Base-by-base conservation (phyloP, 78 protist genomes). In the Carpediemonas membranifera region DNA sequence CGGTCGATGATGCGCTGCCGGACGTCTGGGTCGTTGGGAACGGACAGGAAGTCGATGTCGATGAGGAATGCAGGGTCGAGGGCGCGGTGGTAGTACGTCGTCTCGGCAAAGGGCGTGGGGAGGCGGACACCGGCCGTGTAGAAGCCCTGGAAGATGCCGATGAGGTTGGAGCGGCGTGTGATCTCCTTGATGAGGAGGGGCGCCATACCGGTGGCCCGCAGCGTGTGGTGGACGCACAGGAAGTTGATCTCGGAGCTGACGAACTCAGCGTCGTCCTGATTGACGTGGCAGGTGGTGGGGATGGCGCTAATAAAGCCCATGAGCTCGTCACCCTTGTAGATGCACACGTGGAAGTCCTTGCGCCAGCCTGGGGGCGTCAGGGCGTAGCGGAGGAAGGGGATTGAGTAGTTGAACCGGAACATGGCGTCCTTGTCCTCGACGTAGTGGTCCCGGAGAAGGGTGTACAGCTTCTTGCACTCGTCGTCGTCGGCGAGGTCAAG, bases 321-420 rank as follows among this genome's bases (percentile, higher is more conserved):
- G 25, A 95, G 73, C 71, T 79, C 72, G 36, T 64, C 59, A 27
- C 63, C 39, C 37, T 58, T 65, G 9, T 96, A 81, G 25, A 95
- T 86, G 19, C 94, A 92, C 33, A 87, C 69, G 54, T 89, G 95
- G 93, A 91, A 92, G 18, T 83, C 72, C 35, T 65, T 16, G 56
- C 34, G 19, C 30, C n/a, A 83, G 37, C 87, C 87, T 1, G 98
- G 98, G 19, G 93, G 92, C 35, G 47, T 76, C 44, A 94, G 78
- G 15, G 98, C 97, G 71, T 73, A 93, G 15, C 41, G 65, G 25
- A 96, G 68, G 57, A 96, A 96, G 31, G 39, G 65, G n/a, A 13
- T 1, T 21, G 94, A 79, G 79, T 96, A 96, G 65, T 90, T 88
- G 59, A 96, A 96, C 43, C 99, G 92, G 84, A 96, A 93, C 93